Conservation (phyloP, 139 green algal species). For the Gonium pectorale region DNA sequence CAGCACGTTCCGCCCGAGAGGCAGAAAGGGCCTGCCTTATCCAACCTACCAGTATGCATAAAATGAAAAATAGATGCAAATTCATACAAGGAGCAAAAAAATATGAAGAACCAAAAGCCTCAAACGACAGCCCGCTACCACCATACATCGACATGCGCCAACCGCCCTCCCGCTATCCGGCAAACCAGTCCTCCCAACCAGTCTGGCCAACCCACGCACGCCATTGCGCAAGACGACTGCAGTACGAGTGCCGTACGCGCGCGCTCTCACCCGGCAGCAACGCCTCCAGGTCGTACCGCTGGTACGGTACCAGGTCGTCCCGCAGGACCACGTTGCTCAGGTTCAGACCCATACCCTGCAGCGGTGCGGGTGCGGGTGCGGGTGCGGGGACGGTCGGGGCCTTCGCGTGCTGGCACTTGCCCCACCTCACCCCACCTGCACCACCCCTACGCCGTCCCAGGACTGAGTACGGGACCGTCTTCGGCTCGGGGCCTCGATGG, state of each 20-base stretch:
- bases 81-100: not conserved
- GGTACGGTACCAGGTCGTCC: slow-evolving; percentile 22
- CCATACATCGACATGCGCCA: too few relatives aligned
- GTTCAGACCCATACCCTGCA: slow-evolving; percentile 21
- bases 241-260: not conserved
- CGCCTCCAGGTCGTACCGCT: slow-evolving; percentile 25
- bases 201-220: not conserved
- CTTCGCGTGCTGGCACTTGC: not conserved
- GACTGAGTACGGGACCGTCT: not conserved
- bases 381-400: not conserved
- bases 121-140: too few relatives aligned
- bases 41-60: not conserved
- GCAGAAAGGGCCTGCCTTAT: not conserved
- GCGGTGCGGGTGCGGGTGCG: not conserved
- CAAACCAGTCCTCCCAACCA: not conserved
- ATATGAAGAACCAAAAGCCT: too few relatives aligned
- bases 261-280: not conserved
- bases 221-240: not conserved
- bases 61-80: not conserved
- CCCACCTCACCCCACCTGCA: too few relatives aligned
- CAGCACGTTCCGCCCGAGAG: too few relatives aligned
- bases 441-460: not conserved
- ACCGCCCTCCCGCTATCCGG: not conserved
- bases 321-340: not conserved
- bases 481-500: not conserved